Evolutionary conservation across 2,329 filamentous ascomycete genomes (phyloP).

Genomic region (Claviceps purpurea): DNA sequence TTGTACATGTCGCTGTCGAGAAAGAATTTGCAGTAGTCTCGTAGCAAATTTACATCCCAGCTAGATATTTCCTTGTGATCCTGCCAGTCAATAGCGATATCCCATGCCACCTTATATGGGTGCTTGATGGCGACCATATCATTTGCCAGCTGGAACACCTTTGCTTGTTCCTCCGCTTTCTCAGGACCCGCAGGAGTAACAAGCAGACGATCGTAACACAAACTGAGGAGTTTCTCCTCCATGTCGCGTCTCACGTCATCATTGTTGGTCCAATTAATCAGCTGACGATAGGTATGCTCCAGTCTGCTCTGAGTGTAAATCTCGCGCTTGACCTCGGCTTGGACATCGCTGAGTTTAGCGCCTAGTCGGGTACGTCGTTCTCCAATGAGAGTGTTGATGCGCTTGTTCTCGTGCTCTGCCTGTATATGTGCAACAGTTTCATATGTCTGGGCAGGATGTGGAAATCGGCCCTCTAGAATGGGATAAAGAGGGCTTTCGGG

Average conservation of each 20-base stretch:
- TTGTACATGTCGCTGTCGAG: slow-evolving; percentile 72
- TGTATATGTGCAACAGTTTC: slow-evolving; percentile 69
- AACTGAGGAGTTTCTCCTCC: slow-evolving; percentile 78
- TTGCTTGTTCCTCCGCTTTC: slow-evolving; percentile 57
- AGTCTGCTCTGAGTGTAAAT: slow-evolving; percentile 63
- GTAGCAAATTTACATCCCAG: slow-evolving; percentile 65
- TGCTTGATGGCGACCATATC: slow-evolving; percentile 97
- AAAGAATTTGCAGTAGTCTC: slow-evolving; percentile 73
- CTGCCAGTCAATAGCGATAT: slow-evolving; percentile 78
- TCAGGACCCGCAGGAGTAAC: slow-evolving; percentile 49
- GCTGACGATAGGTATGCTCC: slow-evolving; percentile 65
- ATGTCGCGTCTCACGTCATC: slow-evolving; percentile 73
- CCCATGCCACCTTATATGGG: slow-evolving; percentile 80
- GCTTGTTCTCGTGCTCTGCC: slow-evolving; percentile 76
- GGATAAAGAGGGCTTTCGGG: slow-evolving; percentile 71
- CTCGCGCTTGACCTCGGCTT: slow-evolving; percentile 74
- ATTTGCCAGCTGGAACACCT: slow-evolving; percentile 63
- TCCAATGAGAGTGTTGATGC: slow-evolving; percentile 79
- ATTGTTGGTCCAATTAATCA: slow-evolving; percentile 83
- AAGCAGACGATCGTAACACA: slow-evolving; percentile 65
- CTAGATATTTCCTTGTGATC: slow-evolving; percentile 62
- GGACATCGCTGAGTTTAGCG: slow-evolving; percentile 71
- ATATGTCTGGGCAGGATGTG: slow-evolving; percentile 68
- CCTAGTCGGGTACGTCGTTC: slow-evolving; percentile 81
- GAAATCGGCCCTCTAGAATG: slow-evolving; percentile 71